These are phyloP conservation scores for Blakeslea trispora DNA, from an alignment of 371 early-diverging fungal genomes.

Conservation along the genomic window DNA sequence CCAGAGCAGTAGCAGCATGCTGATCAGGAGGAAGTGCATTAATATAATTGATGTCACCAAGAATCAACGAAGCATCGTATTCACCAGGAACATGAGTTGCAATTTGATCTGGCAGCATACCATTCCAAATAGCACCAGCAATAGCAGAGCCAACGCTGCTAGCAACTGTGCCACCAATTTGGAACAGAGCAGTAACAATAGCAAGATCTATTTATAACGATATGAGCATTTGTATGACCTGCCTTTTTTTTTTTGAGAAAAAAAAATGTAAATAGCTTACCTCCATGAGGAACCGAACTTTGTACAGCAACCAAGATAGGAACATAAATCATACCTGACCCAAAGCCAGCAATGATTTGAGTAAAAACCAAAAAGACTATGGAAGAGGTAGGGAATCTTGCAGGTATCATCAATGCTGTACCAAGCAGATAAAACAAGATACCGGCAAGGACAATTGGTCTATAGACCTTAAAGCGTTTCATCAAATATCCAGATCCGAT, in stretches of 20 bases:
- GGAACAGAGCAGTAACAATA: slow-evolving; percentile 41
- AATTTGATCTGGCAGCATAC: slow-evolving; percentile 36
- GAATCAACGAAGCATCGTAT: slow-evolving; percentile 30
- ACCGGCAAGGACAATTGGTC: slow-evolving; percentile 58
- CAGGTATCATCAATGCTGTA: slow-evolving; percentile 48
- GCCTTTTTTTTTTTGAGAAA: no score
- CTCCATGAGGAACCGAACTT: slow-evolving; percentile 39
- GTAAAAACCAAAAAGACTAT: slow-evolving; percentile 39
- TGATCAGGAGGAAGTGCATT: slow-evolving; percentile 30
- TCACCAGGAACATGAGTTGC: slow-evolving; percentile 42
- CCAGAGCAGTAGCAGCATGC: slow-evolving; percentile 29
- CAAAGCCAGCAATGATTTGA: slow-evolving; percentile 43
- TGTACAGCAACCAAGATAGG: slow-evolving; percentile 41
- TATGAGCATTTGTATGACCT: background rate
- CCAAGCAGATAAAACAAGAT: slow-evolving; percentile 57
- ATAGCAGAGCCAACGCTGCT: slow-evolving; percentile 43
- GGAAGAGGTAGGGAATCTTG: slow-evolving; percentile 37
- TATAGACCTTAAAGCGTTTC: slow-evolving; percentile 46
- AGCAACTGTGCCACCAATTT: slow-evolving; percentile 40
- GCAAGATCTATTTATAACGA: slow-evolving; percentile 31
- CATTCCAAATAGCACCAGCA: slow-evolving; percentile 44
- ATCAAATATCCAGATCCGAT: slow-evolving; percentile 38
- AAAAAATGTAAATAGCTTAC: no score
- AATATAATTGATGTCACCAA: slow-evolving; percentile 28
- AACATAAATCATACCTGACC: slow-evolving; percentile 35